Evolutionary conservation across 2,329 filamentous ascomycete genomes (phyloP).

Genomic region (Colletotrichum trifolii): DNA sequence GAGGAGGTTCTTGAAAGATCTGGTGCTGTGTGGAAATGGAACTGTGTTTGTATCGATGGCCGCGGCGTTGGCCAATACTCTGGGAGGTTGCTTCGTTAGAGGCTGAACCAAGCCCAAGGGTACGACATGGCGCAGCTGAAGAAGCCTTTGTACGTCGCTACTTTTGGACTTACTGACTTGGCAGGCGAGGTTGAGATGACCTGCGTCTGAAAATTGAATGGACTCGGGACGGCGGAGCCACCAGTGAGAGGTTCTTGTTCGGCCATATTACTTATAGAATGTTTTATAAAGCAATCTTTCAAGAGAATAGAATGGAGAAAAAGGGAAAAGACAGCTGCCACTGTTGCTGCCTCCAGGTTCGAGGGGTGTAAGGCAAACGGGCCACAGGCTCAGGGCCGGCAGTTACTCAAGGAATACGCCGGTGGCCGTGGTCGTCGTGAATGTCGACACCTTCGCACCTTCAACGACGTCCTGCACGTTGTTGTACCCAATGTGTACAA

Average conservation of each 20-base stretch:
- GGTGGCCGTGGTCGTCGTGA: too few species aligned
- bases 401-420: too few species aligned
- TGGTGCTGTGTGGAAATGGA: constrained; percentile 90
- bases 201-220: constrained; percentile 95
- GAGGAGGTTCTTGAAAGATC: constrained; percentile 93
- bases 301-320: too few species aligned
- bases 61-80: constrained; percentile 91
- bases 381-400: too few species aligned
- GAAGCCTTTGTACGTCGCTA: neutral
- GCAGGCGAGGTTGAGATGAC: constrained; percentile 79
- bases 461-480: too few species aligned
- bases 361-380: too few species aligned
- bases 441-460: too few species aligned
- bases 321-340: too few species aligned
- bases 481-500: too few species aligned
- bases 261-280: constrained; percentile 43
- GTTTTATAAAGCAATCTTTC: too few species aligned
- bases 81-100: constrained; percentile 49
- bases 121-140: constrained; percentile 13
- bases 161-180: constrained; percentile 72
- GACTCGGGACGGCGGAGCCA: constrained; percentile 61
- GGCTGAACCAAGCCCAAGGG: constrained; percentile 5
- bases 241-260: constrained; percentile 42
- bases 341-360: too few species aligned
- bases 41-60: constrained; percentile 98